Evolutionary conservation across 1,284 basidiomycete species (phyloP).

Genomic region (Heterobasidion irregulare): DNA sequence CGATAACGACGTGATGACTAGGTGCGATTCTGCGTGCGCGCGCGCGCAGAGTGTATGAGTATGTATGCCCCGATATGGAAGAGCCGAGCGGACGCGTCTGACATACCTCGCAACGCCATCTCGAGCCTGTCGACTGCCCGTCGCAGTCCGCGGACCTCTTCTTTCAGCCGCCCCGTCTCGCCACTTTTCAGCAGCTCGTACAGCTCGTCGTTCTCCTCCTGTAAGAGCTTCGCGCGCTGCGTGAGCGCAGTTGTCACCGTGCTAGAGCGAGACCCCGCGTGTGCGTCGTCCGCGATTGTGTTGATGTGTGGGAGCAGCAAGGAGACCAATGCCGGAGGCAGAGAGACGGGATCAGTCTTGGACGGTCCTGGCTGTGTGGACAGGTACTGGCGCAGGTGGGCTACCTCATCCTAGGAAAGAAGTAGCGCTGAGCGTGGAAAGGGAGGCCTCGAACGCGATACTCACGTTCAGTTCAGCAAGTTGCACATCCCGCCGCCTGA

Average conservation of each 20-base stretch:
- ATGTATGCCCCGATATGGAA: conserved; percentile 1
- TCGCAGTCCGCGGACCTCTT: conserved; percentile 64
- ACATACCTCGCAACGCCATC: conserved; percentile 62
- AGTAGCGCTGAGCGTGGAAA: conserved; percentile 4
- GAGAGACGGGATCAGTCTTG: conserved; percentile 48
- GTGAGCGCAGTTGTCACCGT: conserved; percentile 64
- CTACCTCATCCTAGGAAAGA: conserved; percentile 54
- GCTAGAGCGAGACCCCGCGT: conserved; percentile 34
- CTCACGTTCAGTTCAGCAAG: conserved; percentile 62
- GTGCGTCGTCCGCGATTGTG: conserved; percentile 21
- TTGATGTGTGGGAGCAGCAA: conserved; percentile 58
- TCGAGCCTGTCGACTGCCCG: conserved; percentile 61
- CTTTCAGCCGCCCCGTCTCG: conserved; percentile 68
- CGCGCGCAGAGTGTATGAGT: conserved; percentile 2
- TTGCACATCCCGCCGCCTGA: conserved; percentile 65
- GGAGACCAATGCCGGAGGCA: conserved; percentile 62
- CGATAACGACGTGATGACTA: conserved; percentile 61
- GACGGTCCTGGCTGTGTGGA: conserved; percentile 48
- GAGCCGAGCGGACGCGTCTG: conserved; percentile 7
- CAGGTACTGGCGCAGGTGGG: conserved; percentile 54
- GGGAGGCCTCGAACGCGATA: conserved; percentile 9
- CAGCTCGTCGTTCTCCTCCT: conserved; percentile 77
- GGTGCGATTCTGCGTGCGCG: conserved; percentile 54
- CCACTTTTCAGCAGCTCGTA: conserved; percentile 63
- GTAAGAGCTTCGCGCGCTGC: conserved; percentile 59